phyloP scores from a whole-genome alignment of 1,284 basidiomycete species.

The Papiliotrema flavescens region DNA sequence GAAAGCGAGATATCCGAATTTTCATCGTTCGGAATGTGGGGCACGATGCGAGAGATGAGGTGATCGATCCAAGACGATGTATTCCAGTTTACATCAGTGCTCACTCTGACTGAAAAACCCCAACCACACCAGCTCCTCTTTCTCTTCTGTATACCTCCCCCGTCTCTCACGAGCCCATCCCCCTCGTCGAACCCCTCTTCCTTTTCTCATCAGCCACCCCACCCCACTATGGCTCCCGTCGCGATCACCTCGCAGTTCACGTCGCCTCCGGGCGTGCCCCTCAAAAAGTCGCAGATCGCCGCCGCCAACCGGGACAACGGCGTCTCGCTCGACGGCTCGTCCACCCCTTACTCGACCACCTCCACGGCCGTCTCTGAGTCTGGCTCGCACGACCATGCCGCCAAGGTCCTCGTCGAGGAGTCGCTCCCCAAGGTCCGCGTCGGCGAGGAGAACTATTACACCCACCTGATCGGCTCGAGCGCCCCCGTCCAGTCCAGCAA shows the following conservation, averaged over 20 bases:
- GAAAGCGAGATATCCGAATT: too few species aligned
- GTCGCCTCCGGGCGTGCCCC: constrained; percentile 22
- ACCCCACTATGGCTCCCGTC: constrained; percentile 28
- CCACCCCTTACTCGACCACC: constrained; percentile 39
- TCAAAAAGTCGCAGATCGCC: constrained; percentile 25
- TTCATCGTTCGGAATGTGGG: too few species aligned
- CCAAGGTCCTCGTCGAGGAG: constrained; percentile 22
- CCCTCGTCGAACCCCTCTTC: neutral
- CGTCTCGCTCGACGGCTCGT: constrained; percentile 27
- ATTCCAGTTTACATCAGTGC: neutral
- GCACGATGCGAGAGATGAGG: neutral
- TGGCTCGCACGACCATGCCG: constrained; percentile 18
- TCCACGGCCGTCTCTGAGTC: constrained; percentile 41
- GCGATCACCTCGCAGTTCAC: constrained; percentile 30
- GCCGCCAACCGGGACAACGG: constrained; percentile 21
- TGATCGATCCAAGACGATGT: neutral
- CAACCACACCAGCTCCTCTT: neutral
- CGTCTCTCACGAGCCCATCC: neutral
- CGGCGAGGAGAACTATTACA: constrained; percentile 31
- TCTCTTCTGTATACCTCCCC: neutral
- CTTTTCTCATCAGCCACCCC: neutral
- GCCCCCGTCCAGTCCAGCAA: constrained; percentile 30
- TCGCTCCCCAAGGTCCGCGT: constrained; percentile 14
- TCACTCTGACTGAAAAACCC: neutral
- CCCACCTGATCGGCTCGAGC: constrained; percentile 30